Evolutionary conservation across 2,329 filamentous ascomycete species (phyloP), one percentile per base, ranked within the genome.

Genomic region (Ophiostoma quercus): DNA sequence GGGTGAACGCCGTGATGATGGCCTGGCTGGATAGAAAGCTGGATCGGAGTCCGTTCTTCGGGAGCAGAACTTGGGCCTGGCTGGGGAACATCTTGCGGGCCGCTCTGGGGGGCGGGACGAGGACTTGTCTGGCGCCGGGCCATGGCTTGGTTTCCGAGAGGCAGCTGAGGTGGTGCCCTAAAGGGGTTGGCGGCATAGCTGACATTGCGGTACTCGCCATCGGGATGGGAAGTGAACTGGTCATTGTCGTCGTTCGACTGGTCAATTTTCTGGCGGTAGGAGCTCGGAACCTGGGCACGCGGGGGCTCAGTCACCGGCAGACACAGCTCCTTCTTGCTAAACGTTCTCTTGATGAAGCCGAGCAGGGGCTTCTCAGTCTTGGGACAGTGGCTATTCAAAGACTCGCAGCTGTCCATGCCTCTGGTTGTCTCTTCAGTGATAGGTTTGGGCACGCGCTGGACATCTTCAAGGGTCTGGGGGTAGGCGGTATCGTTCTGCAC

Each of bases 121-220:
- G 25, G 25, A 57, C 51, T n/a, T 22, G 51, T n/a, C 51, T 47
- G 43, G 16, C 11, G 16, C 43, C 19, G 43, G 16, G 43, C 43
- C 43, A 47, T 47, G 43, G 43, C 43, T 47, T 47, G 43, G 16
- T 47, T 47, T 47, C 43, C 19, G 16, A n/a, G 5, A 8, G 43
- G 43, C 43, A 16, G 14, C 41, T 54, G n/a, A 2, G 47, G 19
- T 1, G 47, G 14, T 54, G 7, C 22, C 19, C 22, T 22, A 22
- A n/a, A 8, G 22, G 51, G 25, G 9, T 22, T 25, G 51, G 11
- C 14, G 25, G 57, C 22, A 32, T 62, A 62, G 25, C 11, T 22
- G 25, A 62, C 57, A 19, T 62, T 62, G 57, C 57, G 57, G 57
- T 62, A 62, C 16, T 62, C 57, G 7, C 25, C 25, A 16, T 62